Evolutionary conservation across 306 rosid species (phyloP).

Genomic region (Vigna mungo): DNA sequence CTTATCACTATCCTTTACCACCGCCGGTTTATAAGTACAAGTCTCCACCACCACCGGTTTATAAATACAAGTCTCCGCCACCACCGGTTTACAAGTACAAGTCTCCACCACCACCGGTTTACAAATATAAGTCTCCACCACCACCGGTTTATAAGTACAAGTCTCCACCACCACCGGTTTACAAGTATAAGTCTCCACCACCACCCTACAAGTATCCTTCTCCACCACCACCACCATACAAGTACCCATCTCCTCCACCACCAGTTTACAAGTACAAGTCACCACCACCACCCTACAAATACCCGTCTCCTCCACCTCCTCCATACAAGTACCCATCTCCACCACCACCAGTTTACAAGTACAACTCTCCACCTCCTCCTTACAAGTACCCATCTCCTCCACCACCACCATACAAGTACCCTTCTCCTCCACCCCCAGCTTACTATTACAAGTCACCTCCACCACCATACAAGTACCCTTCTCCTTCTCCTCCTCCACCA

Average conservation of each 20-base stretch:
- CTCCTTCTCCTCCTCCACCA: conserved; percentile 50
- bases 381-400: background rate
- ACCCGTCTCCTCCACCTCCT: background rate
- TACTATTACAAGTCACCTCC: conserved; percentile 24
- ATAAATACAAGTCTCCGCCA: background rate
- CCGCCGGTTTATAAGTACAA: background rate
- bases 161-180: background rate
- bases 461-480: background rate
- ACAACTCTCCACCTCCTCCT: background rate
- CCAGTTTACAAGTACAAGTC: background rate
- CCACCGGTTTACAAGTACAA: background rate
- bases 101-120: background rate
- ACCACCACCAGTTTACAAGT: conserved; percentile 7
- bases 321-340: conserved; percentile 28
- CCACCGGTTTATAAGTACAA: background rate
- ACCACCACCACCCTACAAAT: conserved; percentile 14
- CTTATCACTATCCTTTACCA: background rate
- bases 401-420: background rate
- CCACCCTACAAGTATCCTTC: background rate
- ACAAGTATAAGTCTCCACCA: background rate
- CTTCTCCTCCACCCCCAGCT: background rate
- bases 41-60: background rate
- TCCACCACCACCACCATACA: background rate
- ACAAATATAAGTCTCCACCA: background rate
- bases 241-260: background rate